Evolutionary conservation across 2,329 filamentous ascomycete species (phyloP).

Genomic region (Grosmannia huntii): DNA sequence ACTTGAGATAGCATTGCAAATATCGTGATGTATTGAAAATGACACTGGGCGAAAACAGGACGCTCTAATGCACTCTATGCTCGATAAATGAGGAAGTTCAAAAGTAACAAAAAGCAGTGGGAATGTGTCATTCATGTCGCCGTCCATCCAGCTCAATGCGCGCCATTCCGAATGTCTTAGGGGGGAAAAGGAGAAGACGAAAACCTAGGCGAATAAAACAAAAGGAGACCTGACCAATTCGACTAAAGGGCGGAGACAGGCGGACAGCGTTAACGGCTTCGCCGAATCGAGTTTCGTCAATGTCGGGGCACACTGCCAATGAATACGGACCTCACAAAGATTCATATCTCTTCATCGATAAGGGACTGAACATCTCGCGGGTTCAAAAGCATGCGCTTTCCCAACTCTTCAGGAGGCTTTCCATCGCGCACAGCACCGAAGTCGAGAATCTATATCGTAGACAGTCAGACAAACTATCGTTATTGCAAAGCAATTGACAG

Average conservation of each 20-base stretch:
- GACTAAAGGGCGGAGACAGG: neutral
- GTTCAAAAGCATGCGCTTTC: conserved; percentile 61
- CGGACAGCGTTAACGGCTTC: neutral
- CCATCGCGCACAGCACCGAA: conserved; percentile 92
- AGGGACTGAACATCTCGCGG: conserved; percentile 39
- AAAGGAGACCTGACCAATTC: neutral
- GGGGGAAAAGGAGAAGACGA: neutral
- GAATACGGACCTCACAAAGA: neutral
- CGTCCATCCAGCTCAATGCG: neutral
- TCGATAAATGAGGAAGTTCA: neutral
- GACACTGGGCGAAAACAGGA: neutral
- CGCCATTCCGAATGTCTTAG: neutral
- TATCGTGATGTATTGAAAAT: neutral
- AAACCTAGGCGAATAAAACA: neutral
- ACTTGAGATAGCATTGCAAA: neutral
- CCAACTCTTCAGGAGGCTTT: conserved; percentile 61
- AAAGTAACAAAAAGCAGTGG: neutral
- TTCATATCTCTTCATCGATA: conserved; percentile 30
- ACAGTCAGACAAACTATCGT: neutral
- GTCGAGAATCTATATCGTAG: conserved; percentile 67
- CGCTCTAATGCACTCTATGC: neutral
- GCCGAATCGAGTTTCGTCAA: too few species aligned
- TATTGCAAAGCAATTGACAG: neutral
- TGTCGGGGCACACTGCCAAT: neutral
- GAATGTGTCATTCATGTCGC: neutral